These are phyloP conservation scores for Aspergillus sp. DNA, from an alignment of 2,329 filamentous ascomycete species.

Conservation along the genomic window DNA sequence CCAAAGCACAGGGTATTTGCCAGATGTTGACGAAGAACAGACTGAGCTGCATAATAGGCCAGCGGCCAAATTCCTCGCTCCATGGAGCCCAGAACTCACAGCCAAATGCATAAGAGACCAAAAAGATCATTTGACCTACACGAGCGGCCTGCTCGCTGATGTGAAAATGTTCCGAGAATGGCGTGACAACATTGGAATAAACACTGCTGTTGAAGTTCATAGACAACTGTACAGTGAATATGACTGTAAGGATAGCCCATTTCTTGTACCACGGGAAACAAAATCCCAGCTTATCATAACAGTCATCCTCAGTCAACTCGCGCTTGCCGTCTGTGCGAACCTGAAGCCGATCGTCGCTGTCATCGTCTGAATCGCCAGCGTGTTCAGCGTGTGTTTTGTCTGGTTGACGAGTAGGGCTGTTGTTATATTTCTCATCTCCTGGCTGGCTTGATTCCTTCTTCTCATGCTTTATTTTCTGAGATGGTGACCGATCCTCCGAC, in stretches of 20 bases:
- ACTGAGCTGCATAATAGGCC: constrained; percentile 68
- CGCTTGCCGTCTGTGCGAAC: constrained; percentile 18
- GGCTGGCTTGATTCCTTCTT: constrained; percentile 1
- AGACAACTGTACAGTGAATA: constrained; percentile 68
- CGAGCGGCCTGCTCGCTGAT: constrained; percentile 66
- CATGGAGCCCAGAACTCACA: constrained; percentile 86
- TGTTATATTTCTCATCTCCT: background rate
- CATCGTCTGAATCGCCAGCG: constrained; percentile 9
- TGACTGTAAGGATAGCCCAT: constrained; percentile 66
- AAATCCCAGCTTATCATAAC: constrained; percentile 60
- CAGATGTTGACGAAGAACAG: constrained; percentile 73
- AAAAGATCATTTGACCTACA: constrained; percentile 69
- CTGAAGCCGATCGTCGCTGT: constrained; percentile 8
- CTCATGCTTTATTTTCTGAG: background rate
- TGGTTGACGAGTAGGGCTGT: constrained; percentile 4
- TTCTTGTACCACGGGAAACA: constrained; percentile 57
- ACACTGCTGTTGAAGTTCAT: constrained; percentile 77
- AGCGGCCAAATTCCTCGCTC: constrained; percentile 79
- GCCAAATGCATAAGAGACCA: constrained; percentile 76
- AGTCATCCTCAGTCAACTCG: constrained; percentile 50
- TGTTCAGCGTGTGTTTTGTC: constrained; percentile 10
- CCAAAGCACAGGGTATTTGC: constrained; percentile 67
- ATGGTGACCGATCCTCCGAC: background rate
- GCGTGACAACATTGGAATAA: constrained; percentile 64
- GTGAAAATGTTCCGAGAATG: constrained; percentile 62